Evolutionary conservation across 1,139 yeast species (phyloP).

Genomic region (Kodamaea fungicola): DNA sequence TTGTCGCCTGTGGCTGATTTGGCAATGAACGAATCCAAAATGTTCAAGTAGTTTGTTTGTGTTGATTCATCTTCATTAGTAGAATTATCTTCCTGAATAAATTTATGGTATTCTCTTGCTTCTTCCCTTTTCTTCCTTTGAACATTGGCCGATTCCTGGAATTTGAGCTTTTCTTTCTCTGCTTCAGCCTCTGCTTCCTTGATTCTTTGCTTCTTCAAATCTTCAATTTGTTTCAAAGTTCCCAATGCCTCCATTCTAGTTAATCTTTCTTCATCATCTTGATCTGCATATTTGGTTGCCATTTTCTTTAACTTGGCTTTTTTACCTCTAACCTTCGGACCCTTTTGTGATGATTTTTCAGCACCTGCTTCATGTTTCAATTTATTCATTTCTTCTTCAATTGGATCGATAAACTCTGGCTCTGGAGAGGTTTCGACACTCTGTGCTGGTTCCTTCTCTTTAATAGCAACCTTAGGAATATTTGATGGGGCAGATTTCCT

Average conservation of each 20-base stretch:
- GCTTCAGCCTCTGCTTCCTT: constrained; percentile 22
- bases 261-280: constrained; percentile 83
- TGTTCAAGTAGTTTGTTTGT: constrained; percentile 32
- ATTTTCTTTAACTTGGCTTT: constrained; percentile 81
- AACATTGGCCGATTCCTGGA: constrained; percentile 14
- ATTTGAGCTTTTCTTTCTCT: constrained; percentile 26
- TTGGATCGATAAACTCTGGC: constrained; percentile 12
- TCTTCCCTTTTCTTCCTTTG: constrained; percentile 21
- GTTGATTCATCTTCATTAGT: constrained; percentile 33
- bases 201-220: constrained; percentile 24
- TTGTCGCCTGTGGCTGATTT: constrained; percentile 45
- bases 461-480: constrained; percentile 6
- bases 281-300: constrained; percentile 79
- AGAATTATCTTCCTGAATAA: constrained; percentile 31
- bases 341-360: constrained; percentile 15
- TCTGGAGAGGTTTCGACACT: neutral
- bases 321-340: constrained; percentile 67
- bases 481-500: neutral
- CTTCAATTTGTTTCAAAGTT: constrained; percentile 66
- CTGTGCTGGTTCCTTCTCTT: constrained; percentile 4
- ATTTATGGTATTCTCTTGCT: constrained; percentile 49
- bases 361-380: constrained; percentile 8
- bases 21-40: constrained; percentile 37
- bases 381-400: constrained; percentile 10
- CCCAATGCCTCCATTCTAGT: constrained; percentile 80